These are phyloP conservation scores for Gloeopeniophorella convolvens DNA, from an alignment of 768 basidiomycete species.

Conservation along the genomic window DNA sequence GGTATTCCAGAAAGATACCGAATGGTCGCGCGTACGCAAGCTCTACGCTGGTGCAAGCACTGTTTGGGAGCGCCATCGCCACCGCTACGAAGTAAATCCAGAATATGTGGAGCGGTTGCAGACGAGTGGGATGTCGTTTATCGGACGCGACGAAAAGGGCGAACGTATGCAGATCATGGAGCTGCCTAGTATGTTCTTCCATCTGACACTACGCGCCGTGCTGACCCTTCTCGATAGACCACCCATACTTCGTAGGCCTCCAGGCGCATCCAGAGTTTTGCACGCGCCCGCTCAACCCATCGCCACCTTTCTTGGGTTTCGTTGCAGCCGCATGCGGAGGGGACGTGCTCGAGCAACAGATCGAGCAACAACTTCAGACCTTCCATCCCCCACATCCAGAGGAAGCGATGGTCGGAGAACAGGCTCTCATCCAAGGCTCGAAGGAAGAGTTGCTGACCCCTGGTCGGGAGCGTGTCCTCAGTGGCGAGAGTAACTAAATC, in stretches of 20 bases:
- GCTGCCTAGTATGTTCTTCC: constrained; percentile 53
- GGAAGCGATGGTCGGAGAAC: constrained; percentile 68
- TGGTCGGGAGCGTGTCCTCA: constrained; percentile 16
- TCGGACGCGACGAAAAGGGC: constrained; percentile 91
- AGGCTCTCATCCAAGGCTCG: constrained; percentile 37
- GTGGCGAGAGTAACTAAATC: constrained; percentile 1
- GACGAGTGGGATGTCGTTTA: constrained; percentile 65
- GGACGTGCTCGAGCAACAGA: constrained; percentile 60
- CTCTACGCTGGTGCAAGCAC: constrained; percentile 77
- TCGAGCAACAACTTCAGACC: constrained; percentile 51
- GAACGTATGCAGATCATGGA: constrained; percentile 98
- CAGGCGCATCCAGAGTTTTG: constrained; percentile 99
- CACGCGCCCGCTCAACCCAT: constrained; percentile 95
- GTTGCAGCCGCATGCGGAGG: constrained; percentile 68
- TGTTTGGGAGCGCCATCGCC: constrained; percentile 96
- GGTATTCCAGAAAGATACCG: constrained; percentile 68
- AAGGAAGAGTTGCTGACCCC: constrained; percentile 18
- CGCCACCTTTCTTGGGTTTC: constrained; percentile 94
- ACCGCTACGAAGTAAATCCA: constrained; percentile 96
- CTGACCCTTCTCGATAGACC: constrained; percentile 43
- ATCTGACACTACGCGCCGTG: background rate
- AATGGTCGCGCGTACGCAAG: constrained; percentile 68
- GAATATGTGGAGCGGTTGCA: constrained; percentile 67
- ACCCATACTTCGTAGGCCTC: constrained; percentile 89
- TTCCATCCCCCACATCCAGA: constrained; percentile 75